Evolutionary conservation across 1,139 yeast species (phyloP).

Genomic region (Hyphopichia fennica): DNA sequence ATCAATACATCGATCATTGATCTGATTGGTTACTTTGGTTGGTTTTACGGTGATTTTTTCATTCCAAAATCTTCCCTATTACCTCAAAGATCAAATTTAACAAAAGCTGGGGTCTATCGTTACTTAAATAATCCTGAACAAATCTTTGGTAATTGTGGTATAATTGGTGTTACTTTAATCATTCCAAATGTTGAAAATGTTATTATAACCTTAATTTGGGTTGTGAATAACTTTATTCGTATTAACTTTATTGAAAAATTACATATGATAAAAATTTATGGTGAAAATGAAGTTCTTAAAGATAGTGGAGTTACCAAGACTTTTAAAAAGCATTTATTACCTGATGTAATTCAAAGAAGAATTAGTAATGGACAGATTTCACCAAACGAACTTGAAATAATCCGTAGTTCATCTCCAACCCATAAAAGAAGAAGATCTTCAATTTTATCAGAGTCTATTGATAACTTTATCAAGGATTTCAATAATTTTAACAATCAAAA

Average conservation of each 20-base stretch:
- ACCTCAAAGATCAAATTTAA: constrained; percentile 48
- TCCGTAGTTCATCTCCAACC: constrained; percentile 4
- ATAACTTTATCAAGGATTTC: constrained; percentile 41
- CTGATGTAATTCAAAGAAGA: constrained; percentile 40
- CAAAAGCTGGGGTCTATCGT: constrained; percentile 83
- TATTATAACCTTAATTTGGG: constrained; percentile 65
- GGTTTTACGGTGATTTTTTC: constrained; percentile 90
- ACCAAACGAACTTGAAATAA: constrained; percentile 1
- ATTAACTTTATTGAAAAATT: constrained; percentile 76
- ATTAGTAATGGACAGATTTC: constrained; percentile 15
- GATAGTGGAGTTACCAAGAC: constrained; percentile 73
- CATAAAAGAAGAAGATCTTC: constrained; percentile 24
- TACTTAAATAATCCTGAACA: constrained; percentile 86
- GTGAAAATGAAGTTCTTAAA: constrained; percentile 57
- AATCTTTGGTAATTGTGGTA: constrained; percentile 76
- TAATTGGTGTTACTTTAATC: constrained; percentile 75
- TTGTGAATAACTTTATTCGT: constrained; percentile 62
- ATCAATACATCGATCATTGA: constrained; percentile 70
- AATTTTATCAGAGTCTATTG: constrained; percentile 38
- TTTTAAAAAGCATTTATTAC: constrained; percentile 50
- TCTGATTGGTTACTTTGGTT: constrained; percentile 81
- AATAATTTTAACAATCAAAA: constrained; percentile 25
- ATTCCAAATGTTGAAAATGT: constrained; percentile 59
- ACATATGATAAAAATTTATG: constrained; percentile 79
- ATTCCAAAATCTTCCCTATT: constrained; percentile 44